Conservation (phyloP, 257 asterid genomes). For the Solanum microdontum region DNA sequence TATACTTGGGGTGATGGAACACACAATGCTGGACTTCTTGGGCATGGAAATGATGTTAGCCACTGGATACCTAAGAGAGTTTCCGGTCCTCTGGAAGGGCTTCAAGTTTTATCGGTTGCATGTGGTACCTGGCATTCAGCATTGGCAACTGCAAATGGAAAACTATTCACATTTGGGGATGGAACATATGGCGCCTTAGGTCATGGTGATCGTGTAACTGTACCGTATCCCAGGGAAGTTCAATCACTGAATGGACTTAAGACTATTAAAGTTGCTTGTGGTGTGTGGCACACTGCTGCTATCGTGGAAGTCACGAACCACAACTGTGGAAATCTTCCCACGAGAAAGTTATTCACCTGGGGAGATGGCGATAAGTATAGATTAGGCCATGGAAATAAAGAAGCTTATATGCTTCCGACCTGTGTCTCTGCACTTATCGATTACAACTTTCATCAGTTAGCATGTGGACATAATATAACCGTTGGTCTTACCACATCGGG, state of each 20-base stretch:
- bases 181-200: constrained; percentile 88
- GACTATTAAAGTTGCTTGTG: constrained; percentile 64
- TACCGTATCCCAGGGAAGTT: constrained; percentile 58
- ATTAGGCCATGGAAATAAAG: constrained; percentile 82
- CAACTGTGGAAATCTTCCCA: constrained; percentile 26
- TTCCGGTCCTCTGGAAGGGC: constrained; percentile 68
- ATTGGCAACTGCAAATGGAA: constrained; percentile 57
- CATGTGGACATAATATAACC: constrained; percentile 68
- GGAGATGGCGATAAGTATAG: constrained; percentile 82
- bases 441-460: constrained; percentile 69
- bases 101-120: constrained; percentile 71
- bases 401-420: constrained; percentile 59
- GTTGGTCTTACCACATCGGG: constrained; percentile 74
- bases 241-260: constrained; percentile 52
- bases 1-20: constrained; percentile 96
- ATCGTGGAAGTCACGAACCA: constrained; percentile 62
- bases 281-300: constrained; percentile 95
- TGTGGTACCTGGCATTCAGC: constrained; percentile 97
- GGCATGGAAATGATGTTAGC: constrained; percentile 79
- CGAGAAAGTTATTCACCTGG: constrained; percentile 86
- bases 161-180: constrained; percentile 77
- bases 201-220: constrained; percentile 63
- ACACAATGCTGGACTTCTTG: constrained; percentile 80
- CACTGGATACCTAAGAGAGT: constrained; percentile 89
- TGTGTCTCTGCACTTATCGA: constrained; percentile 69